Conservation (phyloP, 495 filamentous ascomycete genomes). For the Echria macrotheca region DNA sequence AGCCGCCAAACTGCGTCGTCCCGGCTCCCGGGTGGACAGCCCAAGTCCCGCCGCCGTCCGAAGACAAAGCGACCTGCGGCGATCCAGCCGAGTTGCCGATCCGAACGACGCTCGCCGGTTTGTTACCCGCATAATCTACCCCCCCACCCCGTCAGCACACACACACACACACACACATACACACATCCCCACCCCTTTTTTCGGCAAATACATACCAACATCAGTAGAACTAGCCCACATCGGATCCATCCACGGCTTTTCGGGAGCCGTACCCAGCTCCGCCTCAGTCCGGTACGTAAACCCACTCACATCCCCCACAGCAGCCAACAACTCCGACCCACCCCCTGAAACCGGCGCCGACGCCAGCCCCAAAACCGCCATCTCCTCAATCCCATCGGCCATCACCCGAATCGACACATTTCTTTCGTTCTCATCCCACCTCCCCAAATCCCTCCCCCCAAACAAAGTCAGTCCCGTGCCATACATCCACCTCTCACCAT, state of each 20-base stretch:
- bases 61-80: constrained; percentile 38
- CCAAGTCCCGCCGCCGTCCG: constrained; percentile 44
- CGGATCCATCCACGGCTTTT: constrained; percentile 45
- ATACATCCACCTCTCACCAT: constrained; percentile 57
- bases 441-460: constrained; percentile 46
- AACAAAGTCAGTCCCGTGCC: constrained; percentile 53
- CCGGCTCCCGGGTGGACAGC: constrained; percentile 41
- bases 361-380: constrained; percentile 46
- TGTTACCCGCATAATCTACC: constrained; percentile 55
- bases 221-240: constrained; percentile 44
- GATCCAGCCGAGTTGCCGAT: constrained; percentile 43
- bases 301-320: constrained; percentile 55
- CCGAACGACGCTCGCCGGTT: constrained; percentile 47
- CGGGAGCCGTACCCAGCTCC: constrained; percentile 42
- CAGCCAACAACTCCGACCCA: constrained; percentile 49
- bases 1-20: constrained; percentile 37
- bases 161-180: too few species aligned
- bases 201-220: constrained; percentile 26
- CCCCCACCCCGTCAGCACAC: too few species aligned
- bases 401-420: constrained; percentile 47
- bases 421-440: constrained; percentile 46
- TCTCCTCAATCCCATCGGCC: constrained; percentile 57
- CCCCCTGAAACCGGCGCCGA: constrained; percentile 49
- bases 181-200: neutral
- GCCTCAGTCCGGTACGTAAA: constrained; percentile 42